Evolutionary conservation across 2,329 filamentous ascomycete species (phyloP), one percentile per base, ranked within the genome.

Genomic region (Pseudogymnoascus sp.): DNA sequence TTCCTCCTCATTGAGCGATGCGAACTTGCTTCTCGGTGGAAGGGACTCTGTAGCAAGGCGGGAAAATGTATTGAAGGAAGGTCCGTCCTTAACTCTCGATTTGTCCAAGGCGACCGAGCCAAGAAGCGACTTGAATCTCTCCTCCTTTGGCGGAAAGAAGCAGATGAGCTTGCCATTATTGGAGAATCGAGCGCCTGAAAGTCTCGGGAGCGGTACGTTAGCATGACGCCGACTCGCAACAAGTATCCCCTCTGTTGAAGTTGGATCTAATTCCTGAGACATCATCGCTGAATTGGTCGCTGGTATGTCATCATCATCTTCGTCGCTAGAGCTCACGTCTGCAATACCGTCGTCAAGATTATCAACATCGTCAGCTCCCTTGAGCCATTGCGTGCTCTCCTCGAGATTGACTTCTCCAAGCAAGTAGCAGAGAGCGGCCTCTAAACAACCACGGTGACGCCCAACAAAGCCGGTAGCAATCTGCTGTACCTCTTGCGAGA

Each of bases 251-350:
- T 83, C 83, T 3, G 79, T 76, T 21, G 76, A 78, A 64, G 81
- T 84, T 7, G 80, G 78, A 45, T 78, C 80, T 21, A 87, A 76
- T 66, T 87, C 84, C 66, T 86, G 84, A 5, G 84, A 87, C 81
- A 87, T 83, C 61, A 82, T 81, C 11, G 80, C 81, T 7, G 71
- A 73, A 33, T 69, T 67, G 43, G 70, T 70, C n/a, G 71, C 66
- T 28, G 71, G 71, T 49, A 73, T 72, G 65, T 73, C 67, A 11
- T 75, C 76, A 58, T 93, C 90, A 67, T 93, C 90, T 64, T 91
- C 88, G 65, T 91, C 88, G 69, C 90, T 96, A 2, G 91, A 97
- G 67, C 90, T 93, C 67, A 95, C 91, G 63, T 90, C 89, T 31
- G 79, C 81, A 37, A 86, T 74, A 2, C 77, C 83, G 63, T 81